Evolutionary conservation across 2,329 filamentous ascomycete genomes (phyloP).

Genomic region (Grosmannia clavigera): DNA sequence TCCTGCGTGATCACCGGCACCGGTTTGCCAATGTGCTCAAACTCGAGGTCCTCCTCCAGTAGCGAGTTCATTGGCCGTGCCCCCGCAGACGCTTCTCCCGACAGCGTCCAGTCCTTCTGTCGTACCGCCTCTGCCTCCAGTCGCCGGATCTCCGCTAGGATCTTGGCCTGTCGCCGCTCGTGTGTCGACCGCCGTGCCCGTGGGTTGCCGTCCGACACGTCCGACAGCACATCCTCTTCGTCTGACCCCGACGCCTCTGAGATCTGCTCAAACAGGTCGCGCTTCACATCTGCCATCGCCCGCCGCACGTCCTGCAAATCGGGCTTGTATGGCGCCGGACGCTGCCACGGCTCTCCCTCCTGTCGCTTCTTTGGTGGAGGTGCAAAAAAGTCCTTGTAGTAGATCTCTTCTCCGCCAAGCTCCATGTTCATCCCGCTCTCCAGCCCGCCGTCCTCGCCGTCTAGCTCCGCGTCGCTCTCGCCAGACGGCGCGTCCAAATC

Average conservation of each 20-base stretch:
- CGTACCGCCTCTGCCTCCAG: constrained; percentile 82
- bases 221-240: constrained; percentile 34
- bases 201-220: constrained; percentile 53
- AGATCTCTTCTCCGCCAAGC: constrained; percentile 73
- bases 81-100: constrained; percentile 72
- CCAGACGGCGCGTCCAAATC: constrained; percentile 63
- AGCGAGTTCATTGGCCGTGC: constrained; percentile 85
- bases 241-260: constrained; percentile 49
- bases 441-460: constrained; percentile 38
- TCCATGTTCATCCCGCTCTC: constrained; percentile 14
- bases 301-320: constrained; percentile 60
- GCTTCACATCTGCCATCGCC: constrained; percentile 69
- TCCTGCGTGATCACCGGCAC: constrained; percentile 89
- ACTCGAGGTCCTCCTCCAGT: constrained; percentile 88
- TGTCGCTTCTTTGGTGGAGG: constrained; percentile 64
- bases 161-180: constrained; percentile 73
- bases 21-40: constrained; percentile 89
- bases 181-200: constrained; percentile 71
- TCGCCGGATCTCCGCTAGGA: constrained; percentile 80
- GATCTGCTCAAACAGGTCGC: constrained; percentile 78
- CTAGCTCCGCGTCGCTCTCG: constrained; percentile 49
- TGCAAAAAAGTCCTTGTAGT: constrained; percentile 88
- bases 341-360: constrained; percentile 31
- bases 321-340: constrained; percentile 33
- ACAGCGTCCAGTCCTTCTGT: constrained; percentile 81